Conservation (phyloP, 768 basidiomycete species). For the Infundibulicybe gibba region DNA sequence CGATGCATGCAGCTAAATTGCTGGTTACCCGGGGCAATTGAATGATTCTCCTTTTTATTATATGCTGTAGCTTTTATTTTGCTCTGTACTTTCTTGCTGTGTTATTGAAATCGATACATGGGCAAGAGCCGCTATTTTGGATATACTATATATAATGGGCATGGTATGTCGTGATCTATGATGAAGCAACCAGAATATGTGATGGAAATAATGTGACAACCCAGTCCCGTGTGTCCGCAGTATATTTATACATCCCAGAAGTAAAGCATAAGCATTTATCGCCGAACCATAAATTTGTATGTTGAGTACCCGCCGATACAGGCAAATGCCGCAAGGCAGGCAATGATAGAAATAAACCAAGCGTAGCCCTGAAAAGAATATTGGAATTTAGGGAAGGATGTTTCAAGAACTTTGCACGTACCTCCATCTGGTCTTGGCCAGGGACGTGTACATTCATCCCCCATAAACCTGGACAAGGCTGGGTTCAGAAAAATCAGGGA, state of each 20-base stretch:
- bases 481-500: background rate
- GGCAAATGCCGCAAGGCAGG: slow-evolving; percentile 76
- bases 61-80: background rate
- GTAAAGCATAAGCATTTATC: slow-evolving; percentile 5
- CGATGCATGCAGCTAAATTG: background rate
- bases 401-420: slow-evolving; percentile 16
- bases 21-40: background rate
- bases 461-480: slow-evolving; percentile 64
- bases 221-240: too few species aligned
- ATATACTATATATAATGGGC: too few species aligned
- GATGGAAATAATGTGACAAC: too few species aligned
- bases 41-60: background rate
- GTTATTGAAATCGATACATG: background rate
- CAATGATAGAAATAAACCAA: slow-evolving; percentile 92
- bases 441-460: slow-evolving; percentile 99
- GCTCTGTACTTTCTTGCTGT: background rate
- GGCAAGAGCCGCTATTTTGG: too few species aligned
- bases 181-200: too few species aligned
- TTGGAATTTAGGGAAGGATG: slow-evolving; percentile 16
- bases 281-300: slow-evolving; percentile 68
- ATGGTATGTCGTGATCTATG: too few species aligned
- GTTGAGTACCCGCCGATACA: slow-evolving; percentile 76
- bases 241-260: too few species aligned
- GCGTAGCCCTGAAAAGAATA: slow-evolving; percentile 39
- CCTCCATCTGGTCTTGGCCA: slow-evolving; percentile 63